Evolutionary conservation across 2,329 filamentous ascomycete genomes (phyloP).

Genomic region (Xylariomycetidae sp.): DNA sequence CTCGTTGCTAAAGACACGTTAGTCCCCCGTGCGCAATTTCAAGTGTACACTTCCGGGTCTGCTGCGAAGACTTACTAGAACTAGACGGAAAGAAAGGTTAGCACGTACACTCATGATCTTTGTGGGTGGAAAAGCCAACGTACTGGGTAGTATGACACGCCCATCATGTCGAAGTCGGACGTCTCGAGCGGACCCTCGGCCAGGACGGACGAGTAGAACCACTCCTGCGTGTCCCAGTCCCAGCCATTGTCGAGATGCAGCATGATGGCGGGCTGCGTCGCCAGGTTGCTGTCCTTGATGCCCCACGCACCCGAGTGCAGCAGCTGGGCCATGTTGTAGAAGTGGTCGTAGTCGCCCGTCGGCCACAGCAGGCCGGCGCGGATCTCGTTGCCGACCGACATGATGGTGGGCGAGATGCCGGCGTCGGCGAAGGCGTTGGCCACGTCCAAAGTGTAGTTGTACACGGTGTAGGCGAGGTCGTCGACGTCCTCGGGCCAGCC

Average conservation of each 20-base stretch:
- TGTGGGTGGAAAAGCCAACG: slow-evolving; percentile 7
- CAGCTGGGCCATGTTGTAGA: slow-evolving; percentile 55
- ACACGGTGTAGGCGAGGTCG: slow-evolving; percentile 54
- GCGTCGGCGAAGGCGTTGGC: slow-evolving; percentile 54
- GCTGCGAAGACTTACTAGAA: slow-evolving; percentile 11
- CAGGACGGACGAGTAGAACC: slow-evolving; percentile 57
- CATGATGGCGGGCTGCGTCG: slow-evolving; percentile 60
- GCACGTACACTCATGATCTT: not conserved
- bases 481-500: slow-evolving; percentile 59
- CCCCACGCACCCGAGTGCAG: slow-evolving; percentile 59
- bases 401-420: slow-evolving; percentile 51
- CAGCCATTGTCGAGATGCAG: slow-evolving; percentile 73
- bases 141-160: slow-evolving; percentile 66
- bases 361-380: slow-evolving; percentile 61
- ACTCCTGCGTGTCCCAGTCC: slow-evolving; percentile 60
- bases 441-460: slow-evolving; percentile 62
- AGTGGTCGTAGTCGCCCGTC: slow-evolving; percentile 48
- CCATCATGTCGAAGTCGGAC: slow-evolving; percentile 64
- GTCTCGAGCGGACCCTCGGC: slow-evolving; percentile 40
- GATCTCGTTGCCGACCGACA: slow-evolving; percentile 72
- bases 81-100: slow-evolving; percentile 6
- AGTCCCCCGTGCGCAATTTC: no score
- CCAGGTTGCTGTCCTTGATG: slow-evolving; percentile 56
- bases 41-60: no score
- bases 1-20: slow-evolving; percentile 29